Evolutionary conservation across 139 green algal species (phyloP).

Genomic region (Chlamydomonas eustigma): DNA sequence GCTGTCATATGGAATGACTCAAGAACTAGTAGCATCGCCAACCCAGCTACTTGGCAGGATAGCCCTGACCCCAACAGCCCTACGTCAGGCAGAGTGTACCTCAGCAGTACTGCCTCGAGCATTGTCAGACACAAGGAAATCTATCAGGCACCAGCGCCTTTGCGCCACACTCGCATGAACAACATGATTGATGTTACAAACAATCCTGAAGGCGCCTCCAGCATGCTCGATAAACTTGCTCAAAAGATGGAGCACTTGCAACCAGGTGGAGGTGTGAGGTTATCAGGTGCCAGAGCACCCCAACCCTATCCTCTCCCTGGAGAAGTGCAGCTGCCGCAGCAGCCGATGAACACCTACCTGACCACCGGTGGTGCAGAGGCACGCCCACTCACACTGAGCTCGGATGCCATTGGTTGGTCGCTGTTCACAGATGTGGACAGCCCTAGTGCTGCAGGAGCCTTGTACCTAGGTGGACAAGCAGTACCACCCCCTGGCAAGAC

Average conservation of each 20-base stretch:
- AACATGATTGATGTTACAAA: background rate
- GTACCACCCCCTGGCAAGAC: no score
- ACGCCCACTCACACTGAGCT: no score
- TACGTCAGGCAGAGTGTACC: background rate
- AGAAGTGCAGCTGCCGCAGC: no score
- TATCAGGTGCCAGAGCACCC: no score
- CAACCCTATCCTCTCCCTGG: no score
- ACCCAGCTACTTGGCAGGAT: background rate
- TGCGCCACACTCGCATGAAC: background rate
- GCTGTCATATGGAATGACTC: slow-evolving; percentile 5
- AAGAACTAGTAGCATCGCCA: background rate
- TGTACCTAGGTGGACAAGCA: no score
- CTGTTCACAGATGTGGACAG: no score
- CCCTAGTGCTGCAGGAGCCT: no score
- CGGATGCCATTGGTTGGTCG: no score
- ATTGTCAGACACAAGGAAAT: background rate
- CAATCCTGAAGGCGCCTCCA: background rate
- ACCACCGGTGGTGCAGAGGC: no score
- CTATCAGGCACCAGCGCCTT: background rate
- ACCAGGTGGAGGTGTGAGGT: no score
- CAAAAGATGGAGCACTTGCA: background rate
- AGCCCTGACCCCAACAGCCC: background rate
- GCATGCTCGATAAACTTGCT: background rate
- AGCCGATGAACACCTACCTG: no score
- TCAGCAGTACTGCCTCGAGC: background rate